Conservation (phyloP, 2,329 filamentous ascomycete species). For the Penicillium griseofulvum region DNA sequence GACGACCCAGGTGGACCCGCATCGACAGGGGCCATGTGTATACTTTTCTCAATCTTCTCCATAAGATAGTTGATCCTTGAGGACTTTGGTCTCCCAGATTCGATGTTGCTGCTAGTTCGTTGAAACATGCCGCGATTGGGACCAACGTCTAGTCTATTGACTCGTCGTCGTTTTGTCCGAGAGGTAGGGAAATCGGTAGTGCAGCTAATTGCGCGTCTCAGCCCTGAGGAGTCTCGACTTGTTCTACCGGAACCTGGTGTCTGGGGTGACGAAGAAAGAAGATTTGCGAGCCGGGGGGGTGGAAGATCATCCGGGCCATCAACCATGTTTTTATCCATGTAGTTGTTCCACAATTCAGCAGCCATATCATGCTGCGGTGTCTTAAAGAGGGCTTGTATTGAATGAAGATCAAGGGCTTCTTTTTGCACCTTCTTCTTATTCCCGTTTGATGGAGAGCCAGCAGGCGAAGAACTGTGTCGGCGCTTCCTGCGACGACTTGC, state of each 20-base stretch:
- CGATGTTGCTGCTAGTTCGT: slow-evolving; percentile 41
- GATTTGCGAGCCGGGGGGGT: slow-evolving; percentile 61
- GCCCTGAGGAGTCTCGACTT: slow-evolving; percentile 46
- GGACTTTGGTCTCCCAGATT: slow-evolving; percentile 40
- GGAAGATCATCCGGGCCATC: slow-evolving; percentile 47
- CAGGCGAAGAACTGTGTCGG: slow-evolving; percentile 70
- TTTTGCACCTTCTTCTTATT: slow-evolving; percentile 38
- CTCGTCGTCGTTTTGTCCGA: slow-evolving; percentile 61
- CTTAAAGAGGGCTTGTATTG: slow-evolving; percentile 58
- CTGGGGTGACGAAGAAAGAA: slow-evolving; percentile 70
- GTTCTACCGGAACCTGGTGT: slow-evolving; percentile 51
- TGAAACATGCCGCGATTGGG: slow-evolving; percentile 48
- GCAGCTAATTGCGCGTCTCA: slow-evolving; percentile 67
- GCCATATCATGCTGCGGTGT: slow-evolving; percentile 71
- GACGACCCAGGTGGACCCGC: slow-evolving; percentile 44
- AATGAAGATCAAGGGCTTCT: slow-evolving; percentile 56
- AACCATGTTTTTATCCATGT: slow-evolving; percentile 55
- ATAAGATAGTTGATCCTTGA: slow-evolving; percentile 59
- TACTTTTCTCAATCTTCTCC: slow-evolving; percentile 60
- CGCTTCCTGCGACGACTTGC: slow-evolving; percentile 58
- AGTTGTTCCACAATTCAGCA: slow-evolving; percentile 73
- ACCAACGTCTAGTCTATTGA: slow-evolving; percentile 50
- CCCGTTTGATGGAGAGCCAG: slow-evolving; percentile 60
- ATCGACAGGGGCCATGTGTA: slow-evolving; percentile 36
- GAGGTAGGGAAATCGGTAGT: slow-evolving; percentile 65